These are phyloP conservation scores for Apophysomyces trapeziformis DNA, from an alignment of 371 early-diverging fungal genomes.

Conservation along the genomic window DNA sequence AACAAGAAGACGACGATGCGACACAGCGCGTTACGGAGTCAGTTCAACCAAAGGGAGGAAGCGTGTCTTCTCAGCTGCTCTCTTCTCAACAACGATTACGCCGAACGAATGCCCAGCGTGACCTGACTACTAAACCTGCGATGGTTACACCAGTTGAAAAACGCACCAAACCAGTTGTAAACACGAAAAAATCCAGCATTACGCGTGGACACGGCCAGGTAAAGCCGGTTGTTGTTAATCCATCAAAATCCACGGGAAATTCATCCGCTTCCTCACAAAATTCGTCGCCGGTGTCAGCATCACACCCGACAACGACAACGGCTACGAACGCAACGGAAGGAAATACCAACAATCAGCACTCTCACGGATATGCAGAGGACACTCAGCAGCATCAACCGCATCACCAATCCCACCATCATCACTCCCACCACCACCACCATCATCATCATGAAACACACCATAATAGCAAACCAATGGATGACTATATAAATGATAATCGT, in stretches of 20 bases:
- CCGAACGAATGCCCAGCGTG: conserved; percentile 21
- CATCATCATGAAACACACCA: not conserved
- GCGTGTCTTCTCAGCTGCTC: conserved; percentile 1
- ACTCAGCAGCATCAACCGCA: not conserved
- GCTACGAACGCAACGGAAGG: too few species aligned
- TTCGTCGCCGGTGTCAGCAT: not conserved
- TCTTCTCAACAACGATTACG: conserved; percentile 12
- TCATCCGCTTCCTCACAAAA: conserved; percentile 1
- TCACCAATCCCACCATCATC: not conserved
- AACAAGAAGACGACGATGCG: not conserved
- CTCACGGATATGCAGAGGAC: not conserved
- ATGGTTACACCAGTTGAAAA: conserved; percentile 8
- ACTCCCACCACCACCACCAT: conserved; percentile 11
- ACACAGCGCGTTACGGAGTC: not conserved
- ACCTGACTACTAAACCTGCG: conserved; percentile 11
- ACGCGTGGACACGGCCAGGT: conserved; percentile 6
- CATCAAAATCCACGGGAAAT: conserved; percentile 5
- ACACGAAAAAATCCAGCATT: conserved; percentile 1
- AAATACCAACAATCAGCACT: not conserved
- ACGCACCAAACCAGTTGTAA: conserved; percentile 11
- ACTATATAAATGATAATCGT: not conserved
- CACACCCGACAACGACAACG: not conserved
- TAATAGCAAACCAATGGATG: conserved; percentile 1
- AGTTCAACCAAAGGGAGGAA: not conserved
- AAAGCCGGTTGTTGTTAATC: not conserved